Evolutionary conservation across 2,329 filamentous ascomycete genomes (phyloP).

Genomic region (Ophiosphaerella herpotricha): DNA sequence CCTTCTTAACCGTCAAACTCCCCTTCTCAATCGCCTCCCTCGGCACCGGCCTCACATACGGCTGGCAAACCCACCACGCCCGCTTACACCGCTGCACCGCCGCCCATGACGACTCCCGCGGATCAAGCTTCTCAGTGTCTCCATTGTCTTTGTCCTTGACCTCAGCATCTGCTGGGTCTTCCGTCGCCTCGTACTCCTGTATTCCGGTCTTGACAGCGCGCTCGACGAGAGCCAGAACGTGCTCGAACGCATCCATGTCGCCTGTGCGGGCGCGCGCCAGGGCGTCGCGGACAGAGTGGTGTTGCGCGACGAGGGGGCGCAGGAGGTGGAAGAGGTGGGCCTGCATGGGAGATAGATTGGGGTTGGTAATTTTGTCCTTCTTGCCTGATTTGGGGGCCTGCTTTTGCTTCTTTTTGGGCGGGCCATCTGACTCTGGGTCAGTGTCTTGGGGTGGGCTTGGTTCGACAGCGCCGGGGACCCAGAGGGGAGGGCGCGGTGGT

Average conservation of each 20-base stretch:
- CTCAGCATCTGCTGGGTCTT: not conserved
- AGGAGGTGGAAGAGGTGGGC: constrained; percentile 92
- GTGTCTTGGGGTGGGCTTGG: constrained; percentile 44
- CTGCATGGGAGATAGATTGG: constrained; percentile 81
- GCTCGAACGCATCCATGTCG: constrained; percentile 77
- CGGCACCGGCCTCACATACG: constrained; percentile 82
- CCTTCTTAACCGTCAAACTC: constrained; percentile 73
- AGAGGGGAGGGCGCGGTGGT: constrained; percentile 73
- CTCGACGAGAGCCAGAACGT: constrained; percentile 76
- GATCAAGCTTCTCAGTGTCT: constrained; percentile 21
- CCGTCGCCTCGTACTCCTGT: constrained; percentile 62
- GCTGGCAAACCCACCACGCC: constrained; percentile 90
- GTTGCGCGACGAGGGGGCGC: constrained; percentile 75
- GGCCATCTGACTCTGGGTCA: constrained; percentile 33
- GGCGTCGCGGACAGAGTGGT: constrained; percentile 85
- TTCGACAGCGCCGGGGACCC: constrained; percentile 62
- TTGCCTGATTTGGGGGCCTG: constrained; percentile 49
- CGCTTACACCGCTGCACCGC: constrained; percentile 73
- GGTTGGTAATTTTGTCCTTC: constrained; percentile 56
- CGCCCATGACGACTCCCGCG: constrained; percentile 64
- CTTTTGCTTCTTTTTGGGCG: constrained; percentile 44
- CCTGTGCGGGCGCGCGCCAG: constrained; percentile 71
- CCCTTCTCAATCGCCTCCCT: constrained; percentile 86
- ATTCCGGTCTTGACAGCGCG: constrained; percentile 73
- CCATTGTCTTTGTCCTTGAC: not conserved